phyloP scores from a whole-genome alignment of 2,329 filamentous ascomycete species.

The Sarocladium kiliense region DNA sequence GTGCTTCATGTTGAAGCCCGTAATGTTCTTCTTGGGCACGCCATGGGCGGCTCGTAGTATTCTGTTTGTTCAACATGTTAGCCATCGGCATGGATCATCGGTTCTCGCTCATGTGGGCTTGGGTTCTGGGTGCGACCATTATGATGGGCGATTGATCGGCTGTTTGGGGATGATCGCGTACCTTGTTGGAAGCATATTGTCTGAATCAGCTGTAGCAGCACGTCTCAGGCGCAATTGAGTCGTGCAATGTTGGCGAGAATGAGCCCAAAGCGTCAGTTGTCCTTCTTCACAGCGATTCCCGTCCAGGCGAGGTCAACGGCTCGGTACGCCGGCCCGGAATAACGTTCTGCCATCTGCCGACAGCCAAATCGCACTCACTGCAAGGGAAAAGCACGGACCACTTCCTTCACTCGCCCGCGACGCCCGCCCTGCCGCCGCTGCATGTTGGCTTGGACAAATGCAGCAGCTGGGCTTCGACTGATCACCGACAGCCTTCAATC shows the following conservation, averaged over 20 bases:
- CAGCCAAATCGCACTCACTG: background rate
- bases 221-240: constrained; percentile 1
- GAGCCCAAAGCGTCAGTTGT: background rate
- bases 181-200: constrained; percentile 36
- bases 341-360: constrained; percentile 12
- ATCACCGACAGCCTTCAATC: background rate
- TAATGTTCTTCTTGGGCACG: constrained; percentile 66
- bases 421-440: background rate
- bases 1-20: constrained; percentile 84
- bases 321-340: constrained; percentile 14
- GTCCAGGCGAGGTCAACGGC: background rate
- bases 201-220: constrained; percentile 16
- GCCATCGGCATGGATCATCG: background rate
- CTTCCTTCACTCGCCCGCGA: background rate
- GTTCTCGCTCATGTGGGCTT: background rate
- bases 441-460: background rate
- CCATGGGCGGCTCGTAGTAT: constrained; percentile 46
- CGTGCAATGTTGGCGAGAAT: background rate
- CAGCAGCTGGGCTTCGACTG: background rate
- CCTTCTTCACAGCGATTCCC: background rate
- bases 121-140: background rate
- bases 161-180: constrained; percentile 19
- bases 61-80: constrained; percentile 21
- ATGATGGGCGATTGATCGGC: background rate
- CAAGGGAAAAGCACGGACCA: constrained; percentile 5